These are phyloP conservation scores for Xylaria telfairii DNA, from an alignment of 495 filamentous ascomycete species.

Conservation along the genomic window DNA sequence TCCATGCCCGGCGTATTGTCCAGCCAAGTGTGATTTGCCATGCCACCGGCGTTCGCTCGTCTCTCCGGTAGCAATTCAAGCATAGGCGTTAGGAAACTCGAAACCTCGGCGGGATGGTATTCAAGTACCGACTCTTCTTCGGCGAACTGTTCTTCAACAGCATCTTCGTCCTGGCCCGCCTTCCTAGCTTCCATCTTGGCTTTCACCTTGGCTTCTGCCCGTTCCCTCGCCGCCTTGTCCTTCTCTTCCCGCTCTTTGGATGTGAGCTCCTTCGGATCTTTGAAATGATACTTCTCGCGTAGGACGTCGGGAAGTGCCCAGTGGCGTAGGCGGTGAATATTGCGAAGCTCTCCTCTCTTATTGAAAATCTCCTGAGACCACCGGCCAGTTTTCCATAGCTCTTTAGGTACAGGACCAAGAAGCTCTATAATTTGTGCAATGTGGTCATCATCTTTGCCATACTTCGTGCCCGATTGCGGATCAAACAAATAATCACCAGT, in stretches of 20 bases:
- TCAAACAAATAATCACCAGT: constrained; percentile 99
- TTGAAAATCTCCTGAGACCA: constrained; percentile 99
- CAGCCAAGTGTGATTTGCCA: constrained; percentile 83
- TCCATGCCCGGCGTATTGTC: constrained; percentile 88
- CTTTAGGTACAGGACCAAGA: constrained; percentile 90
- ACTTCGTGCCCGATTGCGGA: constrained; percentile 97
- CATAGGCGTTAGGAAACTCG: constrained; percentile 91
- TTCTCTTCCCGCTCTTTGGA: constrained; percentile 37
- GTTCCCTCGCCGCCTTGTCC: constrained; percentile 36
- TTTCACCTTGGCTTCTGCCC: constrained; percentile 64
- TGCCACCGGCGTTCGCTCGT: constrained; percentile 93
- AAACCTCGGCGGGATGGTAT: constrained; percentile 57
- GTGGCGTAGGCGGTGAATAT: constrained; percentile 95
- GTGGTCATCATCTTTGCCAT: constrained; percentile 99
- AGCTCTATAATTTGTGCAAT: constrained; percentile 99
- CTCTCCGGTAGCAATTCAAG: constrained; percentile 85
- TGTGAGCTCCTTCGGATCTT: constrained; percentile 55
- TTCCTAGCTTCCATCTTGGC: constrained; percentile 44
- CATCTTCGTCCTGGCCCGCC: constrained; percentile 39
- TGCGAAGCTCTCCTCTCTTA: constrained; percentile 93
- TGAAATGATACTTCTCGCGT: constrained; percentile 96
- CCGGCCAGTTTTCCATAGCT: constrained; percentile 87
- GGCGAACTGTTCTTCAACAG: constrained; percentile 37
- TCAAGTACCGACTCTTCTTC: constrained; percentile 36
- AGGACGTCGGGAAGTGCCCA: constrained; percentile 96